These are phyloP conservation scores for Ascochyta lentis DNA, from an alignment of 2,329 filamentous ascomycete genomes.

Conservation along the genomic window DNA sequence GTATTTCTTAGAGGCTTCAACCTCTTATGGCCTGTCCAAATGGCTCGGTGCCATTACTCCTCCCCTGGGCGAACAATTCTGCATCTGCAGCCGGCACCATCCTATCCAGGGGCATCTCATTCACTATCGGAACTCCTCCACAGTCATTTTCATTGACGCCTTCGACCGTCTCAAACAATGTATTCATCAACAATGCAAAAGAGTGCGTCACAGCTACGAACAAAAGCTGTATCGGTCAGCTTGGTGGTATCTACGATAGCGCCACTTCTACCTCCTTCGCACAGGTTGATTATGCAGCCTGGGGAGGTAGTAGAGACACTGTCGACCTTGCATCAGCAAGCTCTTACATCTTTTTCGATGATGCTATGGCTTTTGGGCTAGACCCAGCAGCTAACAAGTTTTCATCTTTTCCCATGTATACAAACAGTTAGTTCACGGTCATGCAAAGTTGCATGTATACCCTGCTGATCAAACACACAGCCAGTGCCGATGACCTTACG, in stretches of 20 bases:
- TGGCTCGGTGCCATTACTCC: conserved; percentile 23
- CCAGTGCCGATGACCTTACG: neutral
- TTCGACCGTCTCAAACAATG: conserved; percentile 23
- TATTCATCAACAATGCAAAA: conserved; percentile 24
- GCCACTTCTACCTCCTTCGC: conserved; percentile 23
- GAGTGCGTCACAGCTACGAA: conserved; percentile 25
- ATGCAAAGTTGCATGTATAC: neutral
- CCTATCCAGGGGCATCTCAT: conserved; percentile 24
- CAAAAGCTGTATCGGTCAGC: conserved; percentile 25
- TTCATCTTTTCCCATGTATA: conserved; percentile 19
- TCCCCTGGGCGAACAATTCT: conserved; percentile 28
- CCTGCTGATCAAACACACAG: too few species aligned
- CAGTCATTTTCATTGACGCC: conserved; percentile 26
- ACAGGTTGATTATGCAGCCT: conserved; percentile 19
- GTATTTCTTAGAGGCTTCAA: too few species aligned
- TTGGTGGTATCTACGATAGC: conserved; percentile 24
- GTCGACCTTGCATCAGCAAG: conserved; percentile 17
- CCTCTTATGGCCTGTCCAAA: conserved; percentile 23
- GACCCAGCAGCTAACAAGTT: conserved; percentile 24
- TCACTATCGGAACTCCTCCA: conserved; percentile 24
- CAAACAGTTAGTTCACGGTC: conserved; percentile 20
- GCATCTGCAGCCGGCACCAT: conserved; percentile 21
- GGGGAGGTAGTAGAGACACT: conserved; percentile 24
- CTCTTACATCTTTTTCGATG: conserved; percentile 25
- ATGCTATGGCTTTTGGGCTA: conserved; percentile 22